Percentiles rank a stretch among this genome's conserved stretches.
phyloP scores from a whole-genome alignment of 305 asterid genomes.

The Andrographis paniculata region DNA sequence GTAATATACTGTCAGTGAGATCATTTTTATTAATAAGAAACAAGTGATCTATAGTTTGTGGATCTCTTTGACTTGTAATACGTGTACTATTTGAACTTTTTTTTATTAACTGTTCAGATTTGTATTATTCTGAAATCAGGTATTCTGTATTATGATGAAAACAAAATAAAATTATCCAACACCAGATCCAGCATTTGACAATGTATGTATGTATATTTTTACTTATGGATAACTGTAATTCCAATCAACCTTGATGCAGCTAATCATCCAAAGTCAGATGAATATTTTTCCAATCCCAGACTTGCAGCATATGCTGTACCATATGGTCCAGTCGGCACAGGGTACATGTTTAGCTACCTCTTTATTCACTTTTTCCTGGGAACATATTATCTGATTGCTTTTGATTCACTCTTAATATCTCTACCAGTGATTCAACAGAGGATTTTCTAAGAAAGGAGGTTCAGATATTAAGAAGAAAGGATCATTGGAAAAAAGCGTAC shows the following conservation, averaged over 20 bases:
- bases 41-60: too few relatives aligned
- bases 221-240: not conserved
- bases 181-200: too few relatives aligned
- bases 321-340: constrained; percentile 56
- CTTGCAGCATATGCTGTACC: constrained; percentile 99
- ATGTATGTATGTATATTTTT: too few relatives aligned
- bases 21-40: too few relatives aligned
- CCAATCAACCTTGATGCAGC: constrained; percentile 41
- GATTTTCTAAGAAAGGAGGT: constrained; percentile 79
- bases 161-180: too few relatives aligned
- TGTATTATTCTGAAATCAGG: too few relatives aligned
- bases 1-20: constrained; percentile 29
- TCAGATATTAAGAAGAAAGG: constrained; percentile 71
- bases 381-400: constrained; percentile 23
- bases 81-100: too few relatives aligned
- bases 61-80: too few relatives aligned
- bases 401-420: constrained; percentile 35
- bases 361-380: constrained; percentile 15
- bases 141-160: too few relatives aligned
- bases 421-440: constrained; percentile 65
- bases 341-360: constrained; percentile 37
- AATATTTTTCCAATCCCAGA: constrained; percentile 86
- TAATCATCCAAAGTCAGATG: constrained; percentile 96
- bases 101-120: too few relatives aligned
- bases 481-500: constrained; percentile 95